Evolutionary conservation across 495 filamentous ascomycete species (phyloP).

Genomic region (Xylaria castorea): DNA sequence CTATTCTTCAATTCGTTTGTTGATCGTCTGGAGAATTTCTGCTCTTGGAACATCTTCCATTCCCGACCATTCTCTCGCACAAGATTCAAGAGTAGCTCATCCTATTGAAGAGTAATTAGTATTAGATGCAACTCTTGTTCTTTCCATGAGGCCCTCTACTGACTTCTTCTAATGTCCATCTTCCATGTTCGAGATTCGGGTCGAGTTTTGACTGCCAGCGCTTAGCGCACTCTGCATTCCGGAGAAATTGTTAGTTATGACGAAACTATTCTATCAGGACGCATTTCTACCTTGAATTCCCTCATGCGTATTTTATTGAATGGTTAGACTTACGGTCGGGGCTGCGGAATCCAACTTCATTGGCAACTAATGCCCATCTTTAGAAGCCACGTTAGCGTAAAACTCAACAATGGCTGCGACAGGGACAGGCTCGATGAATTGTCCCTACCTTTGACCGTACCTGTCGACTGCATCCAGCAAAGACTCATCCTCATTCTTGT

Average conservation of each 20-base stretch:
- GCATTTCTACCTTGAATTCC: too few species aligned
- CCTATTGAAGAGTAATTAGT: slow-evolving; percentile 31
- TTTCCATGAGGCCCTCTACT: neutral
- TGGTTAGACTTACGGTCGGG: slow-evolving; percentile 23
- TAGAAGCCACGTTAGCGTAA: neutral
- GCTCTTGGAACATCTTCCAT: slow-evolving; percentile 50
- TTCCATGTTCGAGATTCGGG: slow-evolving; percentile 48
- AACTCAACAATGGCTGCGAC: neutral
- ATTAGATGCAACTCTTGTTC: neutral
- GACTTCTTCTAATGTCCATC: slow-evolving; percentile 47
- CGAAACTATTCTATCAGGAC: neutral
- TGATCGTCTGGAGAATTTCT: slow-evolving; percentile 45
- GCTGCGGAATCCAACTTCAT: slow-evolving; percentile 26
- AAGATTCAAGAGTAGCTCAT: slow-evolving; percentile 43
- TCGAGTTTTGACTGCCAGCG: slow-evolving; percentile 51
- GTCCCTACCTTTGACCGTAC: slow-evolving; percentile 34
- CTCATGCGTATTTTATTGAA: neutral
- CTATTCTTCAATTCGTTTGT: slow-evolving; percentile 43
- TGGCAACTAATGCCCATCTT: slow-evolving; percentile 13
- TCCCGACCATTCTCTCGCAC: slow-evolving; percentile 45
- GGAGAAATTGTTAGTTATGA: neutral
- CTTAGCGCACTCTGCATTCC: slow-evolving; percentile 48
- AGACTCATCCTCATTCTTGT: slow-evolving; percentile 46
- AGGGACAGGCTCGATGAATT: neutral
- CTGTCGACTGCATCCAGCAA: slow-evolving; percentile 43